A percentile compares a stretch with the other conserved stretches of the same genome.
phyloP scores from a whole-genome alignment of 148 eudicot species.

The Rhododendron kiyosumense region DNA sequence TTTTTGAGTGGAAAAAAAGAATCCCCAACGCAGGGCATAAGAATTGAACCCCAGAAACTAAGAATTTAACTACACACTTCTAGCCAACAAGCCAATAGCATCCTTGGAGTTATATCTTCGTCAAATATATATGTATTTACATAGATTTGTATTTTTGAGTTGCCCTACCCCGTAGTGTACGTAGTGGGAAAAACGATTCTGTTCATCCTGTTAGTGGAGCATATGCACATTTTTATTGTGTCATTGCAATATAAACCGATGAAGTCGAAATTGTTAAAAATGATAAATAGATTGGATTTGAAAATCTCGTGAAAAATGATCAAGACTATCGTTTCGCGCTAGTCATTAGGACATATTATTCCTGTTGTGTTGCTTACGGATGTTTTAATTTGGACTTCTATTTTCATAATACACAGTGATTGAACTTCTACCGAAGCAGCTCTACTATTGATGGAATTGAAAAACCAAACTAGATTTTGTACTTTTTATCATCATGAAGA shows the following conservation, averaged over 20 bases:
- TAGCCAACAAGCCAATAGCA: too few species aligned
- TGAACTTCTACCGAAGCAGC: too few species aligned
- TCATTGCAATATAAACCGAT: neutral
- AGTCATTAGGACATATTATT: neutral
- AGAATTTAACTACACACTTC: too few species aligned
- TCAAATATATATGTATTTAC: too few species aligned
- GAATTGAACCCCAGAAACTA: too few species aligned
- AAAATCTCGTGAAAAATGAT: neutral
- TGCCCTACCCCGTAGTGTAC: too few species aligned
- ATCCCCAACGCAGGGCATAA: too few species aligned
- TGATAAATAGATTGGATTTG: neutral
- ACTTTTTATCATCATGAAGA: neutral
- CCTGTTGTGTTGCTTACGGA: neutral
- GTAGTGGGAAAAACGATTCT: neutral
- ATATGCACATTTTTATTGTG: neutral
- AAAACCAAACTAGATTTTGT: neutral
- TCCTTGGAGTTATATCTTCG: too few species aligned
- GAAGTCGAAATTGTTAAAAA: neutral
- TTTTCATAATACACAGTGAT: neutral
- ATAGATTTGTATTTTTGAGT: too few species aligned
- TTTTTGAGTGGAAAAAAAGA: too few species aligned
- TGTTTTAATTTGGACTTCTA: neutral
- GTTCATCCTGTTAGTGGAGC: neutral
- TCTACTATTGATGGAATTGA: too few species aligned
- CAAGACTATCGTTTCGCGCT: neutral